phyloP scores from a whole-genome alignment of 2,329 filamentous ascomycete species.

The Xylaria multiplex region DNA sequence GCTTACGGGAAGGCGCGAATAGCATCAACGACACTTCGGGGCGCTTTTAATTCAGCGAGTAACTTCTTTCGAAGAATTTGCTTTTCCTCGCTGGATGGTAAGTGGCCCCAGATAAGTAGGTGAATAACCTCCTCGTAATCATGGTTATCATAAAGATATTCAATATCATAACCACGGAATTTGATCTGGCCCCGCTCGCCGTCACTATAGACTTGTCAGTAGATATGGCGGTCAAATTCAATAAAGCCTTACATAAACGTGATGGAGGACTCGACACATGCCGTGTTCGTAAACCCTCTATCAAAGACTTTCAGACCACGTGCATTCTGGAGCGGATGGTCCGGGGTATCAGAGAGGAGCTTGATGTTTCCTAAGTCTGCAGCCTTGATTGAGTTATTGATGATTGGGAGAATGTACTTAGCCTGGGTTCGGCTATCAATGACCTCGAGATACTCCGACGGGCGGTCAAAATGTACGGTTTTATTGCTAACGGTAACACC shows the following conservation, averaged over 20 bases:
- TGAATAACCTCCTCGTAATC: conserved; percentile 43
- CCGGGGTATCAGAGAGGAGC: no score
- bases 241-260: conserved; percentile 43
- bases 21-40: conserved; percentile 19
- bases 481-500: no score
- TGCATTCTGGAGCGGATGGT: no score
- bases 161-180: conserved; percentile 49
- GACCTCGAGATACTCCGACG: no score
- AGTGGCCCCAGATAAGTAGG: conserved; percentile 27
- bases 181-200: conserved; percentile 50
- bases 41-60: conserved; percentile 14
- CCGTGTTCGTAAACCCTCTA: conserved; percentile 46
- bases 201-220: conserved; percentile 38
- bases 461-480: no score
- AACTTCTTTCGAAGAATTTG: no score
- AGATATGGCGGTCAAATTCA: neutral
- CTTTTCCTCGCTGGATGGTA: conserved; percentile 11
- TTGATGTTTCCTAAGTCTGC: no score
- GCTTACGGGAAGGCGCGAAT: conserved; percentile 31
- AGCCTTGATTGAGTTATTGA: no score
- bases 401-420: no score
- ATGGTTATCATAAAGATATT: conserved; percentile 36
- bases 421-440: no score
- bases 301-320: conserved; percentile 37
- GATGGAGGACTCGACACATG: conserved; percentile 44